Conservation (phyloP, 257 asterid species). For the Solanum ahanhuiri region DNA sequence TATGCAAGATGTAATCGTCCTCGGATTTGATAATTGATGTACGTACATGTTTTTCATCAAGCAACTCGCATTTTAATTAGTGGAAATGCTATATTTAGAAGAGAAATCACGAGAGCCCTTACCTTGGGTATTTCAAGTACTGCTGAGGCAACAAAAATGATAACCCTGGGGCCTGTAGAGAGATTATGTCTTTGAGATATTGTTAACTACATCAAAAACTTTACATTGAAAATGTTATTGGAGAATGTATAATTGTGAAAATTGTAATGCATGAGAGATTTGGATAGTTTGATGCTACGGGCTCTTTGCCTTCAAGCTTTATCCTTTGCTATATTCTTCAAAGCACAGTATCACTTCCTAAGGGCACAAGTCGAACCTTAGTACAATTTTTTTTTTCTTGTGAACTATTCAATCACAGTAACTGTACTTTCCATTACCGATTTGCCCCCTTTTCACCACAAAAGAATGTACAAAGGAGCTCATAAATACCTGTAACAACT, state of each 20-base stretch:
- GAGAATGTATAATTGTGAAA: not conserved
- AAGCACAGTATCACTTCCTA: not conserved
- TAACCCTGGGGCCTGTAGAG: constrained; percentile 94
- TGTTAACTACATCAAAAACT: constrained; percentile 18
- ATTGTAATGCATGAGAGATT: not conserved
- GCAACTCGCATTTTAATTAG: not conserved
- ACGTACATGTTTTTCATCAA: not conserved
- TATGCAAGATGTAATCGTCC: not conserved
- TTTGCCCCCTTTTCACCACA: not conserved
- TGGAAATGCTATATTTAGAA: not conserved
- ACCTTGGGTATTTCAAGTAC: constrained; percentile 78
- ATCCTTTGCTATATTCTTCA: not conserved
- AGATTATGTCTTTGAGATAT: constrained; percentile 30
- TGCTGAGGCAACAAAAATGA: constrained; percentile 79
- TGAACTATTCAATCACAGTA: not conserved
- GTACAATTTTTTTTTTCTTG: not conserved
- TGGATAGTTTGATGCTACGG: not conserved
- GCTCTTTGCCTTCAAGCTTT: not conserved
- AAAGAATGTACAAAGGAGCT: constrained; percentile 5
- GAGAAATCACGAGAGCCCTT: constrained; percentile 1
- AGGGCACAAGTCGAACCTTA: not conserved
- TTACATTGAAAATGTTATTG: constrained; percentile 17
- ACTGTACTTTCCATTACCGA: not conserved
- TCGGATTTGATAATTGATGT: not conserved
- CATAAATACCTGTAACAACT: constrained; percentile 72